Percentiles rank a stretch among this genome's conserved stretches.
phyloP scores from a whole-genome alignment of 83 land plant species.

The Larix sibirica region DNA sequence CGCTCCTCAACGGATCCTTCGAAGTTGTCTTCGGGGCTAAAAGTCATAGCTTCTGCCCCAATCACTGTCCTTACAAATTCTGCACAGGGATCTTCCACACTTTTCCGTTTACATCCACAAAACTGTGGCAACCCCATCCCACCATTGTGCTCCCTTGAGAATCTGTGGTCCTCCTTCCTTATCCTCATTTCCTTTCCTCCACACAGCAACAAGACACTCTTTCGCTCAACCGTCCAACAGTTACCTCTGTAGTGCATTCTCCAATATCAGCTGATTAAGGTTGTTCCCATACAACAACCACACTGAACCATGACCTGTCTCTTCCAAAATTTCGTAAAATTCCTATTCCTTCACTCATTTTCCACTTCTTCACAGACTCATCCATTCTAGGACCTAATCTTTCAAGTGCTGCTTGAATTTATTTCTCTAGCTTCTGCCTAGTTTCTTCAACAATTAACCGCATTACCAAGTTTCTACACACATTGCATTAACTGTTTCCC shows the following conservation, averaged over 20 bases:
- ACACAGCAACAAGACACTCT: not conserved
- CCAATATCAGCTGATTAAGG: constrained; percentile 9
- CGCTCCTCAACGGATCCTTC: constrained; percentile 6
- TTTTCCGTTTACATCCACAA: not conserved
- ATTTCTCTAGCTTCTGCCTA: too few relatives aligned
- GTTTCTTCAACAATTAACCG: too few relatives aligned
- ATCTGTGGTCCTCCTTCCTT: not conserved
- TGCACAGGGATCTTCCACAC: not conserved
- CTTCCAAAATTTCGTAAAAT: not conserved
- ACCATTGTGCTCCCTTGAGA: not conserved
- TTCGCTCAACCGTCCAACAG: not conserved
- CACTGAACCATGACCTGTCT: constrained; percentile 1
- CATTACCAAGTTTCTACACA: too few relatives aligned
- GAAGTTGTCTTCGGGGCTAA: constrained; percentile 9
- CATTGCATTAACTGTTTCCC: too few relatives aligned
- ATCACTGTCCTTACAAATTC: constrained; percentile 5
- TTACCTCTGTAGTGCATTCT: not conserved
- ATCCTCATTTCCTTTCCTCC: not conserved
- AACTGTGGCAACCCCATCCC: not conserved
- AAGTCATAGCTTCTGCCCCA: not conserved
- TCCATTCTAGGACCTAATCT: not conserved
- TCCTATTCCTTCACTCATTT: constrained; percentile 14
- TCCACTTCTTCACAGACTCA: constrained; percentile 12
- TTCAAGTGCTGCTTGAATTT: too few relatives aligned
- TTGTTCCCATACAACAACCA: constrained; percentile 22